Evolutionary conservation across 1,139 yeast genomes (phyloP), one percentile per base, ranked within the genome.

Genomic region (Pichia sp.): DNA sequence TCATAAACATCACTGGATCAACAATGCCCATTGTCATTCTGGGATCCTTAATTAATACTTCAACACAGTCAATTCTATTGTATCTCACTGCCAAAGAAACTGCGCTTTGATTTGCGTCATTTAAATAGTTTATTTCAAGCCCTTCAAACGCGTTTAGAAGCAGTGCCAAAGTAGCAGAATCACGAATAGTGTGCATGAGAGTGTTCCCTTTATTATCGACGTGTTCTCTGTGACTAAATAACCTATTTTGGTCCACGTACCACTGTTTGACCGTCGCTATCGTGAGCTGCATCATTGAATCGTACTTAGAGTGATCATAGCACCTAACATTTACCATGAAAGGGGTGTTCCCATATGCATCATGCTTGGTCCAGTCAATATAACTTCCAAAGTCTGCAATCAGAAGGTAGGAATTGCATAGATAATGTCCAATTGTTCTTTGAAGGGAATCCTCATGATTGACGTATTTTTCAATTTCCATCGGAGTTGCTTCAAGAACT

Each of bases 161-260:
- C 2, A 42, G 29, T 12, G 34, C 26, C 24, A 58, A 34, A 4
- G 48, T 46, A 10, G 32, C 27, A 3, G 53, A 47, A 27, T 56
- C 51, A 1, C 69, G 59, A 33, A 85, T 62, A 5, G 84, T 71
- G 58, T 91, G 97, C 26, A 91, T 61, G 8, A 88, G 53, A 0
- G 91, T 75, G 50, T 87, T 86, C 0, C 93, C 93, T 39, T 73
- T 68, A 19, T 61, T 62, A 53, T 88, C 97, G 15, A 74, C 62
- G 53, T 91, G 97, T 18, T 73, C 75, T 31, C 60, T 63, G 42
- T 69, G 70, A 41, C 69, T 62, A 35, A 77, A 62, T 2, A 45
- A 42, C 3, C 49, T 47, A 3, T 48, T 40, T 23, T 56, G 53
- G 0, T 22, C 30, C 1, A 47, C 46, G 42, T 72, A 68, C 67